A percentile compares a stretch with the other conserved stretches of the same genome.
These are phyloP conservation scores for Kwoniella botswanensis DNA, from an alignment of 768 basidiomycete species.

Conservation along the genomic window DNA sequence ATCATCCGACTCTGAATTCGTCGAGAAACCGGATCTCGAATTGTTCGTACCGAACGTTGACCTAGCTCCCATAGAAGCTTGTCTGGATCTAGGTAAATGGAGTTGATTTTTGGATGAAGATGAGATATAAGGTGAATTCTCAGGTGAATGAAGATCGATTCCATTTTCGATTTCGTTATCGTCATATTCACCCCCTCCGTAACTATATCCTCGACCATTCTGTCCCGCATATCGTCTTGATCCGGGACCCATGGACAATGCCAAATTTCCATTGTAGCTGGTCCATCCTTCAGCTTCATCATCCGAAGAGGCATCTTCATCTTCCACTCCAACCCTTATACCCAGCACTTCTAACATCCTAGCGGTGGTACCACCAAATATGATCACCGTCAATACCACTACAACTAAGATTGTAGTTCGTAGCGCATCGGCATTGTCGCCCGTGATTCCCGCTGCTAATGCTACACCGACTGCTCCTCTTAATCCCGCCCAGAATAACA, in stretches of 20 bases:
- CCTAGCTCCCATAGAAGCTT: conserved; percentile 11
- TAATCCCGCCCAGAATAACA: conserved; percentile 98
- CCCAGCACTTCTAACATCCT: conserved; percentile 97
- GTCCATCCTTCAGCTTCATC: conserved; percentile 60
- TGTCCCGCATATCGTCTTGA: conserved; percentile 46
- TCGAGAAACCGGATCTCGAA: conserved; percentile 50
- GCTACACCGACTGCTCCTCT: conserved; percentile 98
- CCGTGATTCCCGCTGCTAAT: conserved; percentile 91
- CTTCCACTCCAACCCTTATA: conserved; percentile 91
- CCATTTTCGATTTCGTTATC: conserved; percentile 36
- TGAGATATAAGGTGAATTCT: conserved; percentile 44
- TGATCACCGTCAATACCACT: conserved; percentile 88
- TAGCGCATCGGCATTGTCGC: conserved; percentile 87
- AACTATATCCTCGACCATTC: conserved; percentile 44
- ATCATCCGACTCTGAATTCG: conserved; percentile 49
- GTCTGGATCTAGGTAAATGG: conserved; percentile 21
- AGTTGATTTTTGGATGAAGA: conserved; percentile 9
- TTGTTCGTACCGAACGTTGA: conserved; percentile 24
- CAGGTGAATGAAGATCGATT: conserved; percentile 39
- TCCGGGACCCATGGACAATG: conserved; percentile 48
- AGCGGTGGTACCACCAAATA: conserved; percentile 96
- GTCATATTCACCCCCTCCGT: conserved; percentile 46
- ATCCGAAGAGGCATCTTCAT: conserved; percentile 71
- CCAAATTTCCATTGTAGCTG: conserved; percentile 45
- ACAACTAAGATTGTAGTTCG: conserved; percentile 93